Evolutionary conservation across 106 monocot species (phyloP).

Genomic region (Alisma plantagoaquatica): DNA sequence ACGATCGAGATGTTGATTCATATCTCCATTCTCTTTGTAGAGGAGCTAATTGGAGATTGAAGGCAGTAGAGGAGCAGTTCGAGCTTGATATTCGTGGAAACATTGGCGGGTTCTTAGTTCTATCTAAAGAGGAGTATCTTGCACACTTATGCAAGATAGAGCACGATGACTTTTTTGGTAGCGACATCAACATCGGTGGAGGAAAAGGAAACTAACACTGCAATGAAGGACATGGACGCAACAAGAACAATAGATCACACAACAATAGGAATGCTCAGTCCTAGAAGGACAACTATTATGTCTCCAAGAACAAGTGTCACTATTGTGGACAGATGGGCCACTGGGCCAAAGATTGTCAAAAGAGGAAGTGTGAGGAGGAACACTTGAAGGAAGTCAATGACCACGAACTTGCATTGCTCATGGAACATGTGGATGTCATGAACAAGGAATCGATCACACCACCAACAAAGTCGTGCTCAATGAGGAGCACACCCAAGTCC

Average conservation of each 20-base stretch:
- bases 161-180: no score
- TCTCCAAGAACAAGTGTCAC: slow-evolving; percentile 5
- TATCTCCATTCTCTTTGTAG: slow-evolving; percentile 1
- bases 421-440: no score
- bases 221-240: background rate
- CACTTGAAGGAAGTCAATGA: no score
- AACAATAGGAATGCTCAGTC: no score
- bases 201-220: background rate
- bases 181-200: no score
- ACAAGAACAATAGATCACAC: background rate
- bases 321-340: slow-evolving; percentile 10
- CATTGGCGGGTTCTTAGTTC: background rate
- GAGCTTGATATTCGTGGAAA: background rate
- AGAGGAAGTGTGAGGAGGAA: no score
- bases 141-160: slow-evolving; percentile 2
- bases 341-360: background rate
- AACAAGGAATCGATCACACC: no score
- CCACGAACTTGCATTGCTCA: no score
- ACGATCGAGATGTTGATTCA: slow-evolving; percentile 5
- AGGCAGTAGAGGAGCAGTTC: background rate
- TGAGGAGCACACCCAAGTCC: slow-evolving; percentile 8
- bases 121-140: slow-evolving; percentile 8
- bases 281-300: no score
- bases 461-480: no score
- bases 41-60: background rate